Base-by-base conservation (phyloP, 1,139 yeast genomes). In the Zygosaccharomyces pseudobailii region DNA sequence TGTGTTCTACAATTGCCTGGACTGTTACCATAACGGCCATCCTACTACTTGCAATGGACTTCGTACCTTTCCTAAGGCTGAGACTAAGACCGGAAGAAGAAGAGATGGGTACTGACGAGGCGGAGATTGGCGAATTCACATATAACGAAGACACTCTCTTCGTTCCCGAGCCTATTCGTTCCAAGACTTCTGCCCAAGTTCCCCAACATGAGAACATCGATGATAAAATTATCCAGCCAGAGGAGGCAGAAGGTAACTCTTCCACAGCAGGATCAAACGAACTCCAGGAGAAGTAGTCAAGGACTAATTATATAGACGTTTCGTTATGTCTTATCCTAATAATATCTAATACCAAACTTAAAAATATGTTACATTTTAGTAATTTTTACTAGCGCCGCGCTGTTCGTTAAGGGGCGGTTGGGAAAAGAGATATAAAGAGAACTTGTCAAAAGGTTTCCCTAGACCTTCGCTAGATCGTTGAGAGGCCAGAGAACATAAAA, bases 81-180 rank as follows among this genome's bases (percentile, higher is more conserved):
- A 82, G 97, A 73, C 78, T 89, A 67, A 79, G 82, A 56, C 89
- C 87, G 65, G 96, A 90, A 58, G 96, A 89, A 64, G 97, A 92
- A 72, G 79, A 83, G 58, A 64, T 82, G 58, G 98, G 97, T 55
- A 86, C 95, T 42, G 97, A 90, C 69, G 75, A 82, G 59, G 82
- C 92, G 33, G 88, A 87, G 73, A 87, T 88, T 57, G 94, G 96
- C 60, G 96, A 89, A 68, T 83, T 77, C 66, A 84, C 88, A 38
- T 84, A 82, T 70, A 78, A 76, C 61, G 86, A 81, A 54, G 80
- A 79, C 32, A 75, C 72, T 41, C 78, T 84, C 49, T 85, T 75
- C 68, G 80, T 84, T 43, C 80, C 88, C 56, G 89, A 85, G 70
- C 92, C 92, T 55, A 75, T 83, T 51, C 80, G 90, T 73, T 82